Percentiles rank a stretch among this genome's conserved stretches.
These are phyloP conservation scores for Stevia rebaudiana DNA, from an alignment of 140 eudicot species.

Conservation along the genomic window DNA sequence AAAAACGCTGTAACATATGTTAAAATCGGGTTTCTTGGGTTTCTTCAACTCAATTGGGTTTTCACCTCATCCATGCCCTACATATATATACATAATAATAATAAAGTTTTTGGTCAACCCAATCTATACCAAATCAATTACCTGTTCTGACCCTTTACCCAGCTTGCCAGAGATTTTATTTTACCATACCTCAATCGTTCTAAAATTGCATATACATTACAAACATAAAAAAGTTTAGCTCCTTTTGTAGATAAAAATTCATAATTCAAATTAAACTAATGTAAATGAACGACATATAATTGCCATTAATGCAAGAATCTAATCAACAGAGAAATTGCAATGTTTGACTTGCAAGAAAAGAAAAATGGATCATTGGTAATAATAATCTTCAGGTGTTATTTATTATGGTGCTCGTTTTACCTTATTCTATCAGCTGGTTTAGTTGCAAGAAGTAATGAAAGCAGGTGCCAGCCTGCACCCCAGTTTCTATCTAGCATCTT, in stretches of 20 bases:
- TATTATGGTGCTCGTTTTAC: constrained; percentile 29
- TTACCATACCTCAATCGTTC: not conserved
- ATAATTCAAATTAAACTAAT: not conserved
- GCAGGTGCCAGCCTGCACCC: constrained; percentile 99
- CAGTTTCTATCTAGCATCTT: constrained; percentile 98
- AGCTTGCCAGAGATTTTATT: not conserved
- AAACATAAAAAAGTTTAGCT: not conserved
- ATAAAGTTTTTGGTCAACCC: not conserved
- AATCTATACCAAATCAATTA: not conserved
- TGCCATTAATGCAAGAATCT: constrained; percentile 3
- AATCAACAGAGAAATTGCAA: not conserved
- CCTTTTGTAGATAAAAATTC: not conserved
- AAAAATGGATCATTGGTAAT: not conserved
- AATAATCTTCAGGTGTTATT: not conserved
- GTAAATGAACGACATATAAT: not conserved
- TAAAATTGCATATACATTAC: not conserved
- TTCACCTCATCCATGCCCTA: too few relatives aligned
- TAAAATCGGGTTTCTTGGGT: too few relatives aligned
- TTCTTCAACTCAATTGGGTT: too few relatives aligned
- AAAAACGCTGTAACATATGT: too few relatives aligned
- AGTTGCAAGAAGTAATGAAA: constrained; percentile 75
- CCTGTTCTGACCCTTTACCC: not conserved
- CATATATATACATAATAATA: not conserved
- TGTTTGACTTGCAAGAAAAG: not conserved
- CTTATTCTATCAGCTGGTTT: constrained; percentile 85